A percentile compares a stretch with the other conserved stretches of the same genome.
Evolutionary conservation across 1,284 basidiomycete species (phyloP).

Genomic region (Schizophyllum commune): DNA sequence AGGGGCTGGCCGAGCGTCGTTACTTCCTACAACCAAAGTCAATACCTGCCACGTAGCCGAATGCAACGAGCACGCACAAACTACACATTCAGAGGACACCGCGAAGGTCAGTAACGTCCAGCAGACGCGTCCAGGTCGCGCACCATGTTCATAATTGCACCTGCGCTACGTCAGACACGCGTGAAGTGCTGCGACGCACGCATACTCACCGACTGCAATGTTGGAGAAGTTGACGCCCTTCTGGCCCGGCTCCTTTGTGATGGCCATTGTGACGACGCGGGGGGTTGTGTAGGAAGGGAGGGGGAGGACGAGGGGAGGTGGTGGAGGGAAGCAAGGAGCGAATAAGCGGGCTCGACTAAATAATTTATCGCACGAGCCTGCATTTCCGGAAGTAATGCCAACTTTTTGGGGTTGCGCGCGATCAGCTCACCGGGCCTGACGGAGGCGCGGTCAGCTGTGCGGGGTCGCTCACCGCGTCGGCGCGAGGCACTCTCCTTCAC

Average conservation of each 20-base stretch:
- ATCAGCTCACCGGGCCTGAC: not conserved
- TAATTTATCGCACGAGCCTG: constrained; percentile 12
- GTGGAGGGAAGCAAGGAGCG: constrained; percentile 12
- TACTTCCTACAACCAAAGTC: constrained; percentile 1
- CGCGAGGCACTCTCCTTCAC: not conserved
- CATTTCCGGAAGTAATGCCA: not conserved
- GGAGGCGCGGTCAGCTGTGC: not conserved
- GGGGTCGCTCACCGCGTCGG: not conserved
- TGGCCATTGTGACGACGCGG: constrained; percentile 47
- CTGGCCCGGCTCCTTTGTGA: constrained; percentile 78
- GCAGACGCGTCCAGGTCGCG: constrained; percentile 10
- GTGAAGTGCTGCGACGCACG: constrained; percentile 11
- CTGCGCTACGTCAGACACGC: constrained; percentile 35
- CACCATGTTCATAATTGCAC: constrained; percentile 96
- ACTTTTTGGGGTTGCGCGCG: not conserved
- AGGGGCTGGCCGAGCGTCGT: constrained; percentile 97
- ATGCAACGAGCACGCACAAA: constrained; percentile 42
- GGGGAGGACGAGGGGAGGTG: constrained; percentile 14
- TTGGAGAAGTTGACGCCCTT: constrained; percentile 98
- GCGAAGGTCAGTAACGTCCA: constrained; percentile 10
- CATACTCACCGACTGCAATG: constrained; percentile 84
- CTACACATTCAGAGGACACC: constrained; percentile 4
- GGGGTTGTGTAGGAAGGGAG: constrained; percentile 13
- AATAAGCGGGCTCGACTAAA: constrained; percentile 10
- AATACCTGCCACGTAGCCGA: constrained; percentile 1